Percentiles rank a stretch among this genome's conserved stretches.
These are phyloP conservation scores for Phytophthora nicotianae DNA, from an alignment of 352 stramenopile species.

Conservation along the genomic window DNA sequence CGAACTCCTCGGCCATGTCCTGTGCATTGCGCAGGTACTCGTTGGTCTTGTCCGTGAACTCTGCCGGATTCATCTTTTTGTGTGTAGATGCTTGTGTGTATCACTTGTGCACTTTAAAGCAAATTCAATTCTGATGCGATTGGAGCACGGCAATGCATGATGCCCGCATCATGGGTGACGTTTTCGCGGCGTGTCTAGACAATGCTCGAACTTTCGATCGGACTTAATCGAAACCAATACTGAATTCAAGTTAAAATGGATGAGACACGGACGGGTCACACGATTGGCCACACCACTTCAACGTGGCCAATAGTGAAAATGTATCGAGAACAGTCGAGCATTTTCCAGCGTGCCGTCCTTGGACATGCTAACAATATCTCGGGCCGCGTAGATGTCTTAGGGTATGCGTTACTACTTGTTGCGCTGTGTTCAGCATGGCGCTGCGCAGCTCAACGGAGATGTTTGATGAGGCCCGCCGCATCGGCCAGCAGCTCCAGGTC, in stretches of 20 bases:
- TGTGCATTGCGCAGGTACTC: constrained; percentile 58
- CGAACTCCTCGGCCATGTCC: constrained; percentile 63
- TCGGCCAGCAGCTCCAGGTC: constrained; percentile 39
- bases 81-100: constrained; percentile 22
- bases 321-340: constrained; percentile 15
- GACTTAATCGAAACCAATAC: constrained; percentile 28
- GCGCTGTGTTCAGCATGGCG: constrained; percentile 3
- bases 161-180: not conserved
- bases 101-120: constrained; percentile 24
- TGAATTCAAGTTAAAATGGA: constrained; percentile 19
- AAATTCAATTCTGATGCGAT: constrained; percentile 36
- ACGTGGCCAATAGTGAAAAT: constrained; percentile 17
- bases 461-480: constrained; percentile 51
- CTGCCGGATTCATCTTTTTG: constrained; percentile 67
- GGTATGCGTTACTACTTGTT: not conserved
- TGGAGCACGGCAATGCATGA: not conserved
- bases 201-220: constrained; percentile 39
- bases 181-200: not conserved
- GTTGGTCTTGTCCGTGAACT: constrained; percentile 85
- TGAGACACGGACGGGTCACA: constrained; percentile 16
- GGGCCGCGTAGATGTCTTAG: too few relatives aligned
- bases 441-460: constrained; percentile 41
- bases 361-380: constrained; percentile 8
- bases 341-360: constrained; percentile 8
- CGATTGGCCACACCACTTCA: constrained; percentile 34